phyloP scores from a whole-genome alignment of 225 moss, liverwort and hornwort genomes.

The Physcomitrellopsis africana region DNA sequence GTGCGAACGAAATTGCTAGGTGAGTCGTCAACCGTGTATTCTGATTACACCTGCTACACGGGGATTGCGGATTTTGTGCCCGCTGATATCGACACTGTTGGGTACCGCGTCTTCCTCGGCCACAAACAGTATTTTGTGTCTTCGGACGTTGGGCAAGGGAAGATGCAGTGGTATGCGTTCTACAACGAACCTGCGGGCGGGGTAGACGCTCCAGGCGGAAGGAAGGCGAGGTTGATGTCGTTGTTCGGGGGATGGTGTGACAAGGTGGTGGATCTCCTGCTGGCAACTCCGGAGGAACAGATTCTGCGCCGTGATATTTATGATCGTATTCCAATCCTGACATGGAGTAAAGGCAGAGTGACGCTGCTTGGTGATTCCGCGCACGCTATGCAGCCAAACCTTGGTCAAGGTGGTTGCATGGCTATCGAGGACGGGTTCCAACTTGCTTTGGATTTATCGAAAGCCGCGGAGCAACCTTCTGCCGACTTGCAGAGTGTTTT shows the following conservation, averaged over 20 bases:
- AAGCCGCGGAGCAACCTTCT: constrained; percentile 49
- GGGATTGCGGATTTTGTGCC: constrained; percentile 95
- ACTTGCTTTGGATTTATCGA: constrained; percentile 78
- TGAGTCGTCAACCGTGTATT: constrained; percentile 69
- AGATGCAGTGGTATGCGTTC: constrained; percentile 99
- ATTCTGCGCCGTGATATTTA: constrained; percentile 93
- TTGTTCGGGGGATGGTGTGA: constrained; percentile 94
- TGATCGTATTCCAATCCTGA: constrained; percentile 82
- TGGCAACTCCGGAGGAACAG: constrained; percentile 80
- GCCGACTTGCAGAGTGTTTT: constrained; percentile 62
- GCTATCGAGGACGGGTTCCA: constrained; percentile 97
- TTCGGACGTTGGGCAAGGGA: constrained; percentile 90
- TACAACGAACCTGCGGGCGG: constrained; percentile 97
- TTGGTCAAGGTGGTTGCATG: constrained; percentile 99
- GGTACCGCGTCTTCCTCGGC: constrained; percentile 93
- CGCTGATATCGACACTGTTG: constrained; percentile 91
- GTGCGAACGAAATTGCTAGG: constrained; percentile 82
- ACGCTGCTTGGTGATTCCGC: constrained; percentile 94
- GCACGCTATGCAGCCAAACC: constrained; percentile 97
- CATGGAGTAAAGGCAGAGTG: constrained; percentile 92
- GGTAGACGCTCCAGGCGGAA: constrained; percentile 73
- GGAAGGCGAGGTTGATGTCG: constrained; percentile 70
- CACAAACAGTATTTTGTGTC: constrained; percentile 98
- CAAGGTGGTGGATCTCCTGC: constrained; percentile 83
- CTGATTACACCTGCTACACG: constrained; percentile 97